Percentiles rank a stretch among this genome's conserved stretches.
Conservation (phyloP, 208 protist species). For the Trypanosoma melophagium region DNA sequence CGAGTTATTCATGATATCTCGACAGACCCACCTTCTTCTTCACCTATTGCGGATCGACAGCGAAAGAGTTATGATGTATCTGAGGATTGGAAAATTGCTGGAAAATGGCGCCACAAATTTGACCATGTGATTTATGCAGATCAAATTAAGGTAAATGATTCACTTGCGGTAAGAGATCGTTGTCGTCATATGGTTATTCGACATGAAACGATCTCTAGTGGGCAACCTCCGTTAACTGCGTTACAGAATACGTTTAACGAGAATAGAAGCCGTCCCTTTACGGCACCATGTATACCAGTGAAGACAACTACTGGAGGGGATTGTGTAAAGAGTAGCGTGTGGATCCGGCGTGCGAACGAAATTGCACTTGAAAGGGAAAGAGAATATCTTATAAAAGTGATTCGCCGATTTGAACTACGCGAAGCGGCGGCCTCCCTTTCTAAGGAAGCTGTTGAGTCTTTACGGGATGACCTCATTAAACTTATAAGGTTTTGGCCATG, state of each 20-base stretch:
- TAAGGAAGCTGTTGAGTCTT: slow-evolving; percentile 35
- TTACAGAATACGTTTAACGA: slow-evolving; percentile 28
- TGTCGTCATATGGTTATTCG: slow-evolving; percentile 48
- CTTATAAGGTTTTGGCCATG: slow-evolving; percentile 19
- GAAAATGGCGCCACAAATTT: slow-evolving; percentile 46
- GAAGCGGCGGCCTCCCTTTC: slow-evolving; percentile 60
- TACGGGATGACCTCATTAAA: slow-evolving; percentile 47
- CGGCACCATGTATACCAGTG: neutral
- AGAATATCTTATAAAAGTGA: slow-evolving; percentile 24
- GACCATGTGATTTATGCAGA: slow-evolving; percentile 50
- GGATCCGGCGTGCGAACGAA: slow-evolving; percentile 47
- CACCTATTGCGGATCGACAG: neutral
- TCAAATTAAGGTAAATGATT: slow-evolving; percentile 56
- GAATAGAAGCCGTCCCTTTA: neutral
- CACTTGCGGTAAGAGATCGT: slow-evolving; percentile 42
- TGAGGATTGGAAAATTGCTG: neutral
- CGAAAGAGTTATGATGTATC: neutral
- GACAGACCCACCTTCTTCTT: neutral
- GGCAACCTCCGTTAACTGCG: slow-evolving; percentile 13
- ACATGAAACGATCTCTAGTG: slow-evolving; percentile 9
- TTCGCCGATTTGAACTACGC: slow-evolving; percentile 42
- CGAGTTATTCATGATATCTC: slow-evolving; percentile 35
- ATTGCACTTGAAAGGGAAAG: slow-evolving; percentile 51
- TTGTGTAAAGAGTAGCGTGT: slow-evolving; percentile 37
- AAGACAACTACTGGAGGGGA: neutral